Percentiles rank a stretch among this genome's conserved stretches.
phyloP scores from a whole-genome alignment of 164 flowering plant genomes.

The Cinnamomum micranthum region DNA sequence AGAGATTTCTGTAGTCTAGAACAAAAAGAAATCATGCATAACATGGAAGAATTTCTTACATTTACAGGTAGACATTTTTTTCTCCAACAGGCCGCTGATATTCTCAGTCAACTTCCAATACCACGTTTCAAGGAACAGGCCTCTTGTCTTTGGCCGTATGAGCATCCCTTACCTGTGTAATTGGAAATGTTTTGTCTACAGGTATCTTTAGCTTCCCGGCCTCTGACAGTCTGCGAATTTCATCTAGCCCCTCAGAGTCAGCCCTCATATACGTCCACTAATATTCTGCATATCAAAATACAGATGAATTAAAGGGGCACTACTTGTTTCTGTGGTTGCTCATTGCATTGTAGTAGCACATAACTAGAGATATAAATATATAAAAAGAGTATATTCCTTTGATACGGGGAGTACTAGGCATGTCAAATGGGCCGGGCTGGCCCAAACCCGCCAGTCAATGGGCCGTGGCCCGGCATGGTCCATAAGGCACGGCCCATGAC shows the following conservation, averaged over 20 bases:
- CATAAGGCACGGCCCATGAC: no score
- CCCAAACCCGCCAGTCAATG: no score
- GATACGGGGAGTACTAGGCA: no score
- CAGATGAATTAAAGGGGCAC: background rate
- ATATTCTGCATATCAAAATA: constrained; percentile 50
- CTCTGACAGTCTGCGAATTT: constrained; percentile 63
- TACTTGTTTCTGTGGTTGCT: background rate
- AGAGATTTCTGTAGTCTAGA: background rate
- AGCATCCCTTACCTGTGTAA: constrained; percentile 79
- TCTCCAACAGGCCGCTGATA: background rate
- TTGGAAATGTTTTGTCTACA: constrained; percentile 76
- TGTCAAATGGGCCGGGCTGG: no score
- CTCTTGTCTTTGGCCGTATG: constrained; percentile 81
- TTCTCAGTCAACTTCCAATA: constrained; percentile 66
- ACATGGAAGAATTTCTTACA: background rate
- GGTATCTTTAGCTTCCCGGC: constrained; percentile 78
- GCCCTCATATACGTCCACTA: constrained; percentile 95
- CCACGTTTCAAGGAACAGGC: constrained; percentile 76
- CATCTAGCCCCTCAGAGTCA: constrained; percentile 76
- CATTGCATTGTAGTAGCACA: background rate
- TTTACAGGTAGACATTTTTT: background rate
- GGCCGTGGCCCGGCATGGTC: no score
- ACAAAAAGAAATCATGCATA: background rate
- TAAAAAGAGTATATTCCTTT: background rate
- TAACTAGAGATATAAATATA: background rate